phyloP scores from a whole-genome alignment of 2,329 filamentous ascomycete genomes.

The Mycosphaerelloides madeirae region DNA sequence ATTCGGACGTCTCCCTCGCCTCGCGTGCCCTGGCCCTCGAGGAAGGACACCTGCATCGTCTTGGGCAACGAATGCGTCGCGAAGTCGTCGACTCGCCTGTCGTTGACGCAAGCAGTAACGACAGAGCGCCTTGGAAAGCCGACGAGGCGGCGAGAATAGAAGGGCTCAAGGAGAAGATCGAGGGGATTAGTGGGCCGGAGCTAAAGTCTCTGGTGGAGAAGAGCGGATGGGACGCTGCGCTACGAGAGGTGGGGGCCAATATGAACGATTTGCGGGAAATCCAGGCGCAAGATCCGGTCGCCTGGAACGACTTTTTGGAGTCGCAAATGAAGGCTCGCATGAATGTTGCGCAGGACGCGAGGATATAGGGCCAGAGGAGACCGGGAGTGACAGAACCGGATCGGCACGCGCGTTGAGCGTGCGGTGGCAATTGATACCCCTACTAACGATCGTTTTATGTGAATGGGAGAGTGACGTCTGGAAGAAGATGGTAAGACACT shows the following conservation, averaged over 20 bases:
- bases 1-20: slow-evolving; percentile 64
- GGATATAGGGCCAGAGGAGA: not conserved
- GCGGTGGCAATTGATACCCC: not conserved
- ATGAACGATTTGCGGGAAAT: slow-evolving; percentile 62
- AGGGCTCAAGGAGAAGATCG: slow-evolving; percentile 41
- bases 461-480: no score
- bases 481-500: no score
- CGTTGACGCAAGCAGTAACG: slow-evolving; percentile 17
- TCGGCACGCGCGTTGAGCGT: not conserved
- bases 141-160: slow-evolving; percentile 34
- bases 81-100: slow-evolving; percentile 53
- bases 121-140: slow-evolving; percentile 26
- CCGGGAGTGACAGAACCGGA: no score
- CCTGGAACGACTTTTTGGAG: slow-evolving; percentile 34
- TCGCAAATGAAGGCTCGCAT: slow-evolving; percentile 33
- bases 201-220: slow-evolving; percentile 58
- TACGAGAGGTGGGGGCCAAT: slow-evolving; percentile 60
- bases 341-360: slow-evolving; percentile 23
- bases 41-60: slow-evolving; percentile 65
- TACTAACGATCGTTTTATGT: no score
- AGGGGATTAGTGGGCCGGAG: slow-evolving; percentile 55
- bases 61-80: slow-evolving; percentile 62
- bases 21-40: slow-evolving; percentile 61
- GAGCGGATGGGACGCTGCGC: slow-evolving; percentile 55
- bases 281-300: slow-evolving; percentile 38